Conservation (phyloP, 495 filamentous ascomycete species). For the Hypoxylon subgilvum region DNA sequence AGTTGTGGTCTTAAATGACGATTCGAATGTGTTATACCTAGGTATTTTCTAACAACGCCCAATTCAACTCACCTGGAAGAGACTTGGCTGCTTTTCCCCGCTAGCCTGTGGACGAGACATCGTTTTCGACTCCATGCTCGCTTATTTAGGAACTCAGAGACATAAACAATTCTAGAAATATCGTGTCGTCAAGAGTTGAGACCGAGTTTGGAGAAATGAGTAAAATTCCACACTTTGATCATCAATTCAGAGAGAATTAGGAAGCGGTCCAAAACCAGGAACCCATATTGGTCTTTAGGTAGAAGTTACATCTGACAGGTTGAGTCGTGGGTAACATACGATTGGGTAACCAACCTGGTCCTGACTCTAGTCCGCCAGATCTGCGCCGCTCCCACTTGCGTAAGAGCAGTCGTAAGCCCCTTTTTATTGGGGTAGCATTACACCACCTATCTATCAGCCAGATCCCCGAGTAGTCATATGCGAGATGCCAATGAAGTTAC, state of each 20-base stretch:
- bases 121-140: slow-evolving; percentile 31
- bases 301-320: not conserved
- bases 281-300: not conserved
- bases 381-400: slow-evolving; percentile 29
- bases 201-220: no score
- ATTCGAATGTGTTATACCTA: not conserved
- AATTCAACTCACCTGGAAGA: slow-evolving; percentile 51
- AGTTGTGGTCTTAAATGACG: no score
- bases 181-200: no score
- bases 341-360: no score
- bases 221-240: no score
- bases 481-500: no score
- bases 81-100: slow-evolving; percentile 28
- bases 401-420: slow-evolving; percentile 20
- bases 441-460: no score
- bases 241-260: no score
- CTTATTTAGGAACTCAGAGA: not conserved
- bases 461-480: no score
- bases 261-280: no score
- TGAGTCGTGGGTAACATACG: not conserved
- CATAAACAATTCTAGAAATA: no score
- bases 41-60: not conserved
- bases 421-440: no score
- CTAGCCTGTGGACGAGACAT: slow-evolving; percentile 13
- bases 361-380: slow-evolving; percentile 13